phyloP scores from a whole-genome alignment of 1,284 basidiomycete genomes.

The Ceratobasidium sp. region DNA sequence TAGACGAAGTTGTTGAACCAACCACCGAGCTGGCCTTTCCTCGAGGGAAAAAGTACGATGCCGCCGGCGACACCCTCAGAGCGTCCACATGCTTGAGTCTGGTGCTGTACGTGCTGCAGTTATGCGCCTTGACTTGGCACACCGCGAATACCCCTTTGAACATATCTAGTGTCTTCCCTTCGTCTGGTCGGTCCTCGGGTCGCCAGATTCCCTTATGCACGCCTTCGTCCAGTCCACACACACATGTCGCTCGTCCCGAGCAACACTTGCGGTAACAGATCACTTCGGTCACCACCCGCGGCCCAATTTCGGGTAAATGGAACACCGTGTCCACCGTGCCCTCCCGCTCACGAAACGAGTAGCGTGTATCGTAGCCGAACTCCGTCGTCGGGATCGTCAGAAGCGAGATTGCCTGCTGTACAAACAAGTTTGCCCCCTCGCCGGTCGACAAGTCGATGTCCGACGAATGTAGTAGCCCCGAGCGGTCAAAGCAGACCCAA shows the following conservation, averaged over 20 bases:
- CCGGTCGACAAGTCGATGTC: background rate
- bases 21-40: background rate
- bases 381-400: background rate
- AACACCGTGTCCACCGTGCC: background rate
- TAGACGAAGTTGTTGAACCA: background rate
- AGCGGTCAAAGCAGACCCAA: conserved; percentile 18
- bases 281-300: conserved; percentile 15
- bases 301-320: conserved; percentile 1
- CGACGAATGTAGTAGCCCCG: background rate
- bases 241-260: conserved; percentile 14
- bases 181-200: background rate
- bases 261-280: conserved; percentile 25
- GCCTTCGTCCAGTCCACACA: conserved; percentile 9
- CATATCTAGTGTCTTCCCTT: conserved; percentile 8
- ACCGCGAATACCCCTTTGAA: conserved; percentile 6
- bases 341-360: background rate
- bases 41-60: conserved; percentile 3
- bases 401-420: background rate
- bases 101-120: background rate
- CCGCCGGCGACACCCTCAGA: background rate
- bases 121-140: conserved; percentile 16
- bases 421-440: background rate
- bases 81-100: background rate
- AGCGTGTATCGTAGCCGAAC: conserved; percentile 16
- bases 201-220: conserved; percentile 22